Evolutionary conservation across 768 basidiomycete genomes (phyloP).

Genomic region (Naganishia onofrii): DNA sequence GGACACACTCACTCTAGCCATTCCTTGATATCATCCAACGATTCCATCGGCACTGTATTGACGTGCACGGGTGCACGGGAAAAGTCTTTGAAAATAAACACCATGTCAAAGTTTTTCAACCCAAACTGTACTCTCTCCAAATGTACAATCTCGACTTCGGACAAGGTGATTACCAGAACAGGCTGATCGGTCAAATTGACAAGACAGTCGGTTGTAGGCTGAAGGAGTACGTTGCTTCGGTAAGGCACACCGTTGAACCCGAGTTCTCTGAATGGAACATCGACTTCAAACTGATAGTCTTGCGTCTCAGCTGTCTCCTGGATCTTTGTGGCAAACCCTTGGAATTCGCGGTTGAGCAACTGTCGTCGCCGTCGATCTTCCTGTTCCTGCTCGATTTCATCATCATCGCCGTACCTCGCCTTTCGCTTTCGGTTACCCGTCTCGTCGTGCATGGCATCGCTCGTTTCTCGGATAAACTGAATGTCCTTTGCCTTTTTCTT

Average conservation of each 20-base stretch:
- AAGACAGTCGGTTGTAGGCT: constrained; percentile 94
- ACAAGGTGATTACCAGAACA: constrained; percentile 89
- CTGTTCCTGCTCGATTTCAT: constrained; percentile 98
- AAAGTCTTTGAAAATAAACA: constrained; percentile 90
- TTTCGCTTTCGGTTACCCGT: constrained; percentile 98
- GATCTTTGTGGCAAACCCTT: constrained; percentile 85
- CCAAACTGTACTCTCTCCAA: constrained; percentile 95
- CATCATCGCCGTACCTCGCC: constrained; percentile 95
- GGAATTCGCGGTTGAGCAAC: constrained; percentile 89
- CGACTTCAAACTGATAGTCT: constrained; percentile 77
- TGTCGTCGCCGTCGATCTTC: constrained; percentile 87
- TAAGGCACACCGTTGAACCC: constrained; percentile 96
- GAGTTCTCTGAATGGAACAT: constrained; percentile 94
- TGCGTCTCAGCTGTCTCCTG: constrained; percentile 79
- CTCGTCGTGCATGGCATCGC: constrained; percentile 96
- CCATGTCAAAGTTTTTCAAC: constrained; percentile 93
- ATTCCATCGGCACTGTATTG: constrained; percentile 85
- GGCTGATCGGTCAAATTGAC: constrained; percentile 93
- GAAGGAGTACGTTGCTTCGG: constrained; percentile 87
- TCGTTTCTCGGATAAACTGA: constrained; percentile 96
- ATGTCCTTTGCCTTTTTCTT: constrained; percentile 93
- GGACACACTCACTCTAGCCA: constrained; percentile 83
- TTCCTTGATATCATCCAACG: constrained; percentile 96
- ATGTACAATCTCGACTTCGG: constrained; percentile 94
- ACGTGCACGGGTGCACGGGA: constrained; percentile 87